Base-by-base conservation (phyloP, 768 basidiomycete genomes). In the Trichaptum fuscoviolaceum region DNA sequence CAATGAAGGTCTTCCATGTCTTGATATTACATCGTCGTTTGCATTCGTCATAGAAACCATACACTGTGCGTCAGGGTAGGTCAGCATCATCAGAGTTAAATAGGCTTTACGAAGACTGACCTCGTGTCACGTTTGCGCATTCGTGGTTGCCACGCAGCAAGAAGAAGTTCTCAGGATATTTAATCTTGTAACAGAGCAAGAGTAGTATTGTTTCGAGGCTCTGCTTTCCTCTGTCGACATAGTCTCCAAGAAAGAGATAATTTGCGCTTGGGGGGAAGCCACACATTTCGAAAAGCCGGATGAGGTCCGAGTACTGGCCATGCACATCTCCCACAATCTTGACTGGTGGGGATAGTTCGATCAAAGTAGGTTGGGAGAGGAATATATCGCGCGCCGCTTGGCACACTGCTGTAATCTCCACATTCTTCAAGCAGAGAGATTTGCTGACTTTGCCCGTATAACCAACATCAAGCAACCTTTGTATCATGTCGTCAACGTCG, bases 301-400 rank as follows among this genome's bases (percentile, higher is more conserved):
- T 99, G 72, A 99, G 88, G 83, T 99, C 97, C 63, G 93, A 93
- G 78, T 98, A 99, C 80, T 99, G 97, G 7, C 97, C 97, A 74
- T 99, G 97, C 7, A 99, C 96, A 78, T 99, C 97, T 27, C 97
- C 97, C 20, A 99, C 97, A 69, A 99, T 98, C 85, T 99, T 99
- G 71, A 99, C 97, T 27, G 97, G 96, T 9, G 97, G 97, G 6
- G 92, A 93, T 63, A 99, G 85, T 77, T 99, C 97, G 74, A 99
- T 90, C 70, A 99, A 88, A 3, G 96, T 98, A 9, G 97, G 97
- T 75, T 99, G 97, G 74, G 85, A 88, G 69, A 99, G 88, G 75
- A 99, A 96, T 62, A 99, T 92, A 70, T 99, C 97, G 63, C 97
- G 88, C 30, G 96, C 96, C 35, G 96, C 94, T 69, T 92, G 87